Percentiles rank a stretch among this genome's conserved stretches.
Conservation (phyloP, 495 filamentous ascomycete species). For the Penicillium manginii region DNA sequence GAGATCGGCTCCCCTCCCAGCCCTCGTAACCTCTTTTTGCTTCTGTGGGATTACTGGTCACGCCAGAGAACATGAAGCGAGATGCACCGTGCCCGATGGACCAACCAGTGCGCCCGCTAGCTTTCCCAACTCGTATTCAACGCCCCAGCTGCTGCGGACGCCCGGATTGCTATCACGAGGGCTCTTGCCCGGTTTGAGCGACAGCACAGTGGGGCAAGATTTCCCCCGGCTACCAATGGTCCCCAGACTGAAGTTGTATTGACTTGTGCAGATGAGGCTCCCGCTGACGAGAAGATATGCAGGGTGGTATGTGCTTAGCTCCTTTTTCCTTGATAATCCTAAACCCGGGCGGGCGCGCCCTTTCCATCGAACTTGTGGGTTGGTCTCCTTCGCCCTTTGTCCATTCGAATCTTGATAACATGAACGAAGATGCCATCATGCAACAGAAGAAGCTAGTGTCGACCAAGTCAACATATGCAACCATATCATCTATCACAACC, state of each 20-base stretch:
- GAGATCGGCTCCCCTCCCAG: not conserved
- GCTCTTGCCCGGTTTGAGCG: slow-evolving; percentile 7
- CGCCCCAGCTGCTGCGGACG: slow-evolving; percentile 16
- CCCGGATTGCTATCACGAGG: slow-evolving; percentile 17
- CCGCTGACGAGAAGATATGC: slow-evolving; percentile 22
- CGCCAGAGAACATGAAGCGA: not conserved
- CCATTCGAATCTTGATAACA: not conserved
- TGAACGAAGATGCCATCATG: not conserved
- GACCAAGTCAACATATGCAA: not conserved
- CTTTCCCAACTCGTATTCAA: slow-evolving; percentile 25
- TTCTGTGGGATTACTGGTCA: not conserved
- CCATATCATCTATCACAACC: not conserved
- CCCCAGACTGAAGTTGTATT: not conserved
- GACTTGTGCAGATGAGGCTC: slow-evolving; percentile 22
- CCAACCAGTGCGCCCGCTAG: slow-evolving; percentile 3
- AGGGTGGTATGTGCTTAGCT: slow-evolving; percentile 1
- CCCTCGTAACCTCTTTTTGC: not conserved
- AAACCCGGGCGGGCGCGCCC: slow-evolving; percentile 5
- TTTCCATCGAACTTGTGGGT: not conserved
- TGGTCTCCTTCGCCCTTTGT: not conserved
- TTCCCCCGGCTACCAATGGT: not conserved
- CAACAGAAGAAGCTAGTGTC: not conserved
- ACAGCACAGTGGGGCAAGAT: not conserved
- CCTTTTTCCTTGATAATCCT: not conserved
- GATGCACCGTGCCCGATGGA: slow-evolving; percentile 20